phyloP scores from a whole-genome alignment of 177 flowering plant genomes.

The Tripterygium wilfordii region DNA sequence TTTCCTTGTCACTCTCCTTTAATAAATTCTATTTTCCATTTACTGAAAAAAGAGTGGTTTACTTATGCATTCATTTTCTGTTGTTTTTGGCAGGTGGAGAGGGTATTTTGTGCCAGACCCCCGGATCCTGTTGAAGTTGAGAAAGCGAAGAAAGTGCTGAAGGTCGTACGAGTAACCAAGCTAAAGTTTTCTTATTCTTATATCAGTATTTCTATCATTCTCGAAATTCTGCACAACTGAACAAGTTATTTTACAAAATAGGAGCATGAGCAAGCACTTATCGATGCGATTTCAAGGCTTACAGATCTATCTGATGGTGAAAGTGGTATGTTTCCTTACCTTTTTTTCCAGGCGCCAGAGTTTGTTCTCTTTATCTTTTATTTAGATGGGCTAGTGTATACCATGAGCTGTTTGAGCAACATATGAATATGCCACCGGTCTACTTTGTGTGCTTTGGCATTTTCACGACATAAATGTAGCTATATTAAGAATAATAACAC shows the following conservation, averaged over 20 bases:
- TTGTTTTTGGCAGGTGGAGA: conserved; percentile 42
- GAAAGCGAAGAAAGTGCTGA: conserved; percentile 54
- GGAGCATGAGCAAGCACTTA: conserved; percentile 61
- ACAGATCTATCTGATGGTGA: conserved; percentile 54
- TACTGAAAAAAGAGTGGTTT: too few relatives aligned
- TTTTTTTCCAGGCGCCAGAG: neutral
- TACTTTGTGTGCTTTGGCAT: too few relatives aligned
- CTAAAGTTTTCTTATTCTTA: neutral
- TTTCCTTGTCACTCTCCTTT: too few relatives aligned
- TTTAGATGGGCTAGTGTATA: neutral
- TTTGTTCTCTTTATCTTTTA: neutral
- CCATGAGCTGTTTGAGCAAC: neutral
- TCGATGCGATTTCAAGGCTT: conserved; percentile 48
- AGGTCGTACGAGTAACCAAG: conserved; percentile 22
- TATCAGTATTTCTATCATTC: neutral
- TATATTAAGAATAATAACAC: too few relatives aligned
- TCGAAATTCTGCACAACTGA: neutral
- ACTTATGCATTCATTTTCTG: neutral
- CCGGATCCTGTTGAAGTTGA: conserved; percentile 56
- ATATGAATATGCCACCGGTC: neutral
- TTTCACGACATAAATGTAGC: too few relatives aligned
- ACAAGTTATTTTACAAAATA: conserved; percentile 10
- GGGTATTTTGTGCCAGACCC: conserved; percentile 42
- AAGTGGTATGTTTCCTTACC: conserved; percentile 25
- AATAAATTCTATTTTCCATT: too few relatives aligned